Percentiles rank a stretch among this genome's conserved stretches.
Evolutionary conservation across 495 filamentous ascomycete genomes (phyloP).

Genomic region (Podospora pseudoanserina): DNA sequence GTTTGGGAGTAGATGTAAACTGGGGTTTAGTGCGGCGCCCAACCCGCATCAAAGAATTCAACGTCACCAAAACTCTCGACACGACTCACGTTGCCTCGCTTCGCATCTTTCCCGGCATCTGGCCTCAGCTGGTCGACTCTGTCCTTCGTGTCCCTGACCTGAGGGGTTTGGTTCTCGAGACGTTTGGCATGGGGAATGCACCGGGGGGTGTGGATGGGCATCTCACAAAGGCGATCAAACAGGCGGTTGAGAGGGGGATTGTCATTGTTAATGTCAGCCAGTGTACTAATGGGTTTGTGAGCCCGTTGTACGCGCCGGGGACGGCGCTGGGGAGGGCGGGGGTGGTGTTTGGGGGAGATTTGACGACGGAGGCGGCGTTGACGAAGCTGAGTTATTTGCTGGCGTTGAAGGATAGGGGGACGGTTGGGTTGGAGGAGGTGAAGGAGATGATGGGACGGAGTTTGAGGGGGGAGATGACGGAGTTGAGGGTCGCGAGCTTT

Average conservation of each 20-base stretch:
- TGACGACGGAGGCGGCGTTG: conserved; percentile 90
- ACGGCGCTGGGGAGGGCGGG: conserved; percentile 82
- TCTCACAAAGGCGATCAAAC: conserved; percentile 73
- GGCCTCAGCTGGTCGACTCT: conserved; percentile 89
- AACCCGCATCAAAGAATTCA: conserved; percentile 67
- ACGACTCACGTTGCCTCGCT: conserved; percentile 89
- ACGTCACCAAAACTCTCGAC: conserved; percentile 72
- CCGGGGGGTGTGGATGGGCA: conserved; percentile 79
- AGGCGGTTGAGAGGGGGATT: conserved; percentile 74
- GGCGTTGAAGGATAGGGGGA: conserved; percentile 39
- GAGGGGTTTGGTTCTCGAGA: conserved; percentile 84
- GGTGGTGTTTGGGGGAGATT: conserved; percentile 86
- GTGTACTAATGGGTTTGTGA: conserved; percentile 84
- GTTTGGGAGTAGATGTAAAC: conserved; percentile 74
- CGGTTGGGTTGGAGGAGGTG: conserved; percentile 60
- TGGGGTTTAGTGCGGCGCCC: conserved; percentile 80
- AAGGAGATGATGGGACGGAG: conserved; percentile 67
- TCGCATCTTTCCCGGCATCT: conserved; percentile 93
- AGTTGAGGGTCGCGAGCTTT: conserved; percentile 60
- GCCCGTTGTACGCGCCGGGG: conserved; percentile 86
- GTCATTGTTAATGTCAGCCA: conserved; percentile 93
- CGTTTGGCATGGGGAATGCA: conserved; percentile 93
- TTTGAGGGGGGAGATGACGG: conserved; percentile 83
- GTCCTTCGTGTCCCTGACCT: conserved; percentile 76
- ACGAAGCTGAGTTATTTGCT: conserved; percentile 92